These are phyloP conservation scores for Globisporangium rhizosaccharum DNA, from an alignment of 352 stramenopile genomes.

Conservation along the genomic window DNA sequence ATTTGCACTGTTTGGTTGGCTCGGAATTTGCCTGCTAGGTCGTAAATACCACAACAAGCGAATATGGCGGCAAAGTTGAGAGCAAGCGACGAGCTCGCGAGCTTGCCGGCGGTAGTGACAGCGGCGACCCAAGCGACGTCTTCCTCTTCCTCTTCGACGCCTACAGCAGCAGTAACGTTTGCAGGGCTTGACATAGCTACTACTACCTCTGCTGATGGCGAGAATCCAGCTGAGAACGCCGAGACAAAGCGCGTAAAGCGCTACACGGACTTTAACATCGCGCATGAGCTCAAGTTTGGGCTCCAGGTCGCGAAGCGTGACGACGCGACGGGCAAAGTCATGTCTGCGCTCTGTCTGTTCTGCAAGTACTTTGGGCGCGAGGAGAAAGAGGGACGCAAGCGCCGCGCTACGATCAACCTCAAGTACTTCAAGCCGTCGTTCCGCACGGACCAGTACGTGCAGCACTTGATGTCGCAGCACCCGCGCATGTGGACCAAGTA, in stretches of 20 bases:
- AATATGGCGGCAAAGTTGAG: no score
- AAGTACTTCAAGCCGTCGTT: slow-evolving; percentile 67
- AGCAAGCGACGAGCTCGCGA: no score
- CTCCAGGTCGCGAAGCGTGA: slow-evolving; percentile 47
- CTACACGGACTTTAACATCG: slow-evolving; percentile 3
- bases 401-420: slow-evolving; percentile 49
- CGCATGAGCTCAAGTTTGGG: slow-evolving; percentile 50
- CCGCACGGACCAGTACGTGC: slow-evolving; percentile 66
- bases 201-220: not conserved
- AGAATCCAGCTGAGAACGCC: not conserved
- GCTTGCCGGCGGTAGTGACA: no score
- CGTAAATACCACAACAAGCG: no score
- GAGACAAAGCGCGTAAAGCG: slow-evolving; percentile 33
- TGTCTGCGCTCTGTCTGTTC: slow-evolving; percentile 51
- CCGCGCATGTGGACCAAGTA: slow-evolving; percentile 41
- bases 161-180: no score
- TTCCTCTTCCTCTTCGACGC: no score
- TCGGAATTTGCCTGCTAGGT: no score
- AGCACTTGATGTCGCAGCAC: slow-evolving; percentile 62
- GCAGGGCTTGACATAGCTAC: no score
- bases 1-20: no score
- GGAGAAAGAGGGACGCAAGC: slow-evolving; percentile 43
- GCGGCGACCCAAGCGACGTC: no score
- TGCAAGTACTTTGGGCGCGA: slow-evolving; percentile 65
- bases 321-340: slow-evolving; percentile 30